A percentile compares a stretch with the other conserved stretches of the same genome.
Conservation (phyloP, 2,329 filamentous ascomycete genomes). For the Chalara sp. region DNA sequence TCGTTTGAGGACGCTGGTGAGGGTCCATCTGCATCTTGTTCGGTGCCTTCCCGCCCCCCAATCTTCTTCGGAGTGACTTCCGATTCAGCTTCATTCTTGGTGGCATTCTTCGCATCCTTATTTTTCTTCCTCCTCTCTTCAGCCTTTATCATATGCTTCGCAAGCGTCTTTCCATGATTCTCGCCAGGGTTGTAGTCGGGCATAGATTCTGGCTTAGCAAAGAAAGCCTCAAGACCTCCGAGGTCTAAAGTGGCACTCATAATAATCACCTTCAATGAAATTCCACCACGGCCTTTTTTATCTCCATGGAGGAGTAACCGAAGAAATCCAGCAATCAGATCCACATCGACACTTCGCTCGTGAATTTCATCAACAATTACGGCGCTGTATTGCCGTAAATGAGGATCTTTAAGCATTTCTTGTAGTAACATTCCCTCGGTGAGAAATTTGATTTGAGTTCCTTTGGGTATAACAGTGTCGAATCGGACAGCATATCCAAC, state of each 20-base stretch:
- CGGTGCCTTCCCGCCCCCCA: background rate
- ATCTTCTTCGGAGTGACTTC: background rate
- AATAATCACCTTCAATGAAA: constrained; percentile 79
- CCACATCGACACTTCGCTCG: constrained; percentile 90
- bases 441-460: constrained; percentile 85
- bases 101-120: background rate
- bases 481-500: constrained; percentile 96
- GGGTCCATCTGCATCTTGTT: too few species aligned
- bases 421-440: constrained; percentile 96
- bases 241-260: constrained; percentile 98
- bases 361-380: constrained; percentile 95
- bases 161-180: constrained; percentile 18
- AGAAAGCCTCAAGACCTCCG: constrained; percentile 70
- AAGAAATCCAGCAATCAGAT: constrained; percentile 82
- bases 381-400: constrained; percentile 78
- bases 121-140: background rate
- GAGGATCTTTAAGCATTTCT: constrained; percentile 81
- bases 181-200: constrained; percentile 25
- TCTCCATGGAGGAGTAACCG: constrained; percentile 64
- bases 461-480: constrained; percentile 75
- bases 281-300: constrained; percentile 58
- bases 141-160: constrained; percentile 13
- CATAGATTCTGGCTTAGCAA: constrained; percentile 34
- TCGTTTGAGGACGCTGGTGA: background rate
- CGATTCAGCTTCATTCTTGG: constrained; percentile 5